Conservation (phyloP, 257 asterid species). For the Phtheirospermum japonicum region DNA sequence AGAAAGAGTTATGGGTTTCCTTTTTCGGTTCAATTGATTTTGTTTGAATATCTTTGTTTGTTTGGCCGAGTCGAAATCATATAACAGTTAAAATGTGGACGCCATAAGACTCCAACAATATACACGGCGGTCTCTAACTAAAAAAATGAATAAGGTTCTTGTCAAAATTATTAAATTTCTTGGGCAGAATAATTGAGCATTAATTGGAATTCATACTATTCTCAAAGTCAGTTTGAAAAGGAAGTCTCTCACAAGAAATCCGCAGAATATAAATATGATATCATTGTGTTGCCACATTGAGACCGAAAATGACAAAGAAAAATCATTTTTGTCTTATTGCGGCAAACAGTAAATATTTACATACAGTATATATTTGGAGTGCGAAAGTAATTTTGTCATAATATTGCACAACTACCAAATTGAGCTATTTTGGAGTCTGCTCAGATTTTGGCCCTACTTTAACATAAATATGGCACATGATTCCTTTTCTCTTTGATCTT, state of each 20-base stretch:
- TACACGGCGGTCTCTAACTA: slow-evolving; percentile 24
- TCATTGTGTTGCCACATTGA: slow-evolving; percentile 34
- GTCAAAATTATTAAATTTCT: slow-evolving; percentile 14
- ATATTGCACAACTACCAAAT: slow-evolving; percentile 24
- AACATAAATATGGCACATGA: slow-evolving; percentile 32
- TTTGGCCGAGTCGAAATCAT: not conserved
- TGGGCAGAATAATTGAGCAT: slow-evolving; percentile 17
- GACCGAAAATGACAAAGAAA: slow-evolving; percentile 38
- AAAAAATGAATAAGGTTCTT: not conserved
- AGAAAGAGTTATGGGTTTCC: too few species aligned
- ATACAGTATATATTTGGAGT: slow-evolving; percentile 12
- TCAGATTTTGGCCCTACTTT: slow-evolving; percentile 30
- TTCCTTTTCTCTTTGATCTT: slow-evolving; percentile 11
- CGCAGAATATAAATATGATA: slow-evolving; percentile 29
- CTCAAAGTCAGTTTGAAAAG: slow-evolving; percentile 34
- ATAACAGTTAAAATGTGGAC: not conserved
- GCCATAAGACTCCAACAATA: slow-evolving; percentile 1
- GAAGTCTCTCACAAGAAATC: slow-evolving; percentile 34
- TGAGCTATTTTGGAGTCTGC: slow-evolving; percentile 22
- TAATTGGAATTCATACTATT: slow-evolving; percentile 19
- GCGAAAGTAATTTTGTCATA: slow-evolving; percentile 9
- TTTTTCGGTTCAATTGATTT: not conserved
- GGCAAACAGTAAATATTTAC: not conserved
- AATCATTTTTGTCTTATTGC: slow-evolving; percentile 30
- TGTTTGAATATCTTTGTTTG: not conserved